These are phyloP conservation scores for Hypoxylon sp. DNA, from an alignment of 2,329 filamentous ascomycete genomes.

Conservation along the genomic window DNA sequence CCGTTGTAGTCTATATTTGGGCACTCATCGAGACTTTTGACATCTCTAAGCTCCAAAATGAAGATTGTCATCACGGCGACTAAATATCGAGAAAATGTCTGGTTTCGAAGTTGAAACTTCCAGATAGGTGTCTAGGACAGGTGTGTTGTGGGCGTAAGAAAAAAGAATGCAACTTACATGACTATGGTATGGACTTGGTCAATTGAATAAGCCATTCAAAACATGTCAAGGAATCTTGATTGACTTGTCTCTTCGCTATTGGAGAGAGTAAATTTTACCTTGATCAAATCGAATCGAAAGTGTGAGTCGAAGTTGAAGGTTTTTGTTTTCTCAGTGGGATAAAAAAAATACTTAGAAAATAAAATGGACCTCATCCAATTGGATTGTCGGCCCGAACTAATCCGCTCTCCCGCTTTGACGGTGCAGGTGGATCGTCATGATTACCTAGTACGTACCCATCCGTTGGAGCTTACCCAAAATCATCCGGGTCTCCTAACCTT, in stretches of 20 bases:
- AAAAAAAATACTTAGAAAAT: slow-evolving; percentile 19
- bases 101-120: not conserved
- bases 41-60: slow-evolving; percentile 71
- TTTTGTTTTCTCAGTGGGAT: slow-evolving; percentile 32
- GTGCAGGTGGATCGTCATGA: not conserved
- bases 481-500: not conserved
- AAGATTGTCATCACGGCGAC: slow-evolving; percentile 74
- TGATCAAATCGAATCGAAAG: not conserved
- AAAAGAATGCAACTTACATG: slow-evolving; percentile 35
- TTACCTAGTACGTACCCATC: not conserved
- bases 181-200: slow-evolving; percentile 4
- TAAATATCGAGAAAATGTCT: slow-evolving; percentile 5
- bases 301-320: slow-evolving; percentile 24
- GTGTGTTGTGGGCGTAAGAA: not conserved
- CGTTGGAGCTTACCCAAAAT: not conserved
- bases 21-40: slow-evolving; percentile 72
- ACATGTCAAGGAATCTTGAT: slow-evolving; percentile 9
- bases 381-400: slow-evolving; percentile 33
- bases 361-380: slow-evolving; percentile 22
- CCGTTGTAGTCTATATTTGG: slow-evolving; percentile 94
- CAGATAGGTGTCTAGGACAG: not conserved
- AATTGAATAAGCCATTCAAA: slow-evolving; percentile 16
- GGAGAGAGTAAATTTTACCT: slow-evolving; percentile 7
- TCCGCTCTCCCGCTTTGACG: slow-evolving; percentile 9
- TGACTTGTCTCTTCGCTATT: slow-evolving; percentile 2